Percentiles rank a stretch among this genome's conserved stretches.
Conservation (phyloP, 2,329 filamentous ascomycete genomes). For the Dothideomycetidae sp. region DNA sequence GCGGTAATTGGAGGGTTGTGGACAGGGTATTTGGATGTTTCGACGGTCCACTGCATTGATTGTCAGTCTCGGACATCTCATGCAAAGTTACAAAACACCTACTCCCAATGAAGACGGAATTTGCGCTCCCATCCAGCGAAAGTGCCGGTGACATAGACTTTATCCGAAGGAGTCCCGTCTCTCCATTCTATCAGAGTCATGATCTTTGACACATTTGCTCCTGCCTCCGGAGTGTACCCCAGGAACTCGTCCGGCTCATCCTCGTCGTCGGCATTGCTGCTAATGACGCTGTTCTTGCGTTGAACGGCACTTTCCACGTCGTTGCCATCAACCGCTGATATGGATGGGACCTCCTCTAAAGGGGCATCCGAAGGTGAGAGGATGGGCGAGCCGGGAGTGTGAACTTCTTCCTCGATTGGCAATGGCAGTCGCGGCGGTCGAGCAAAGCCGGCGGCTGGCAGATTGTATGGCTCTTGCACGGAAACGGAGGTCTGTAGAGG, state of each 20-base stretch:
- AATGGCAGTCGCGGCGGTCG: conserved; percentile 81
- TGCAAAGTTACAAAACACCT: conserved; percentile 32
- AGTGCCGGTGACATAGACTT: conserved; percentile 91
- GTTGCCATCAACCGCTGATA: conserved; percentile 27
- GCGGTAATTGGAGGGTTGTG: conserved; percentile 67
- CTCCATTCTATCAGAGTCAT: conserved; percentile 79
- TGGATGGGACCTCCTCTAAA: conserved; percentile 28
- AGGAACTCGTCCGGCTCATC: conserved; percentile 48
- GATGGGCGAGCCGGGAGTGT: conserved; percentile 82
- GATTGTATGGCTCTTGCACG: conserved; percentile 21
- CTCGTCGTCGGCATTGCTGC: conserved; percentile 54
- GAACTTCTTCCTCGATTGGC: conserved; percentile 82
- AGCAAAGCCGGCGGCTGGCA: conserved; percentile 32
- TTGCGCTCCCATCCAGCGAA: conserved; percentile 97
- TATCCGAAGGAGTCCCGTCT: conserved; percentile 52
- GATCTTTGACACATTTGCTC: conserved; percentile 57
- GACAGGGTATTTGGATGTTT: conserved; percentile 47
- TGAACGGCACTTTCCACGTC: conserved; percentile 1
- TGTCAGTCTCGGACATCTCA: background rate
- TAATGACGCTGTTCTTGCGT: conserved; percentile 40
- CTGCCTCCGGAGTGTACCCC: conserved; percentile 31
- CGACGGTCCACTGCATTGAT: conserved; percentile 17
- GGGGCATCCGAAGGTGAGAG: conserved; percentile 49
- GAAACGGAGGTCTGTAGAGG: conserved; percentile 16
- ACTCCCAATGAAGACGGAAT: conserved; percentile 74